Conservation (phyloP, 2,329 filamentous ascomycete species). For the Ophiostoma quercus region DNA sequence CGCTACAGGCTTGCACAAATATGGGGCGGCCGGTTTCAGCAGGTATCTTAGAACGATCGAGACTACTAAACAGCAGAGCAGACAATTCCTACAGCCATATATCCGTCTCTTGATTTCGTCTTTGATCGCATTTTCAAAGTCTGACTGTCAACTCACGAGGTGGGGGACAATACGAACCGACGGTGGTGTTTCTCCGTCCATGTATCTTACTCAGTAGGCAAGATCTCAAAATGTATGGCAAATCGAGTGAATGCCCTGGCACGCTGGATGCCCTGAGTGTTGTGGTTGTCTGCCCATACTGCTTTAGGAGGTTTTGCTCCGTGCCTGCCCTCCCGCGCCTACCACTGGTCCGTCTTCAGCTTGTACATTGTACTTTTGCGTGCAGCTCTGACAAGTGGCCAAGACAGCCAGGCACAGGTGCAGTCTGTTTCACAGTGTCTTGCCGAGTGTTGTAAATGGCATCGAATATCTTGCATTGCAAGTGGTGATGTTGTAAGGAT, state of each 20-base stretch:
- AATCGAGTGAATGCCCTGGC: not conserved
- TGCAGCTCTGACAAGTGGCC: too few species aligned
- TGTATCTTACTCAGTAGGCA: too few species aligned
- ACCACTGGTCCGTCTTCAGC: not conserved
- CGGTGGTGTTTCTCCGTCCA: too few species aligned
- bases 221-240: not conserved
- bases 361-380: too few species aligned
- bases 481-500: too few species aligned
- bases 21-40: not conserved
- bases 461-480: too few species aligned
- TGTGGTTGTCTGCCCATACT: not conserved
- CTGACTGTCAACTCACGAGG: too few species aligned
- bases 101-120: not conserved
- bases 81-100: not conserved
- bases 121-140: not conserved
- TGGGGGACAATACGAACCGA: too few species aligned
- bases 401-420: too few species aligned
- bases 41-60: not conserved
- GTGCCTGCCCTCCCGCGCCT: not conserved
- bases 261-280: not conserved
- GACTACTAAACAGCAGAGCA: too few species aligned
- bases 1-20: not conserved
- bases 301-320: conserved; percentile 5
- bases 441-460: too few species aligned
- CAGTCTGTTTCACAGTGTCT: too few species aligned